Evolutionary conservation across 2,329 filamentous ascomycete genomes (phyloP), one percentile per base, ranked within the genome.

Genomic region (Emmonsiellopsis sp.): DNA sequence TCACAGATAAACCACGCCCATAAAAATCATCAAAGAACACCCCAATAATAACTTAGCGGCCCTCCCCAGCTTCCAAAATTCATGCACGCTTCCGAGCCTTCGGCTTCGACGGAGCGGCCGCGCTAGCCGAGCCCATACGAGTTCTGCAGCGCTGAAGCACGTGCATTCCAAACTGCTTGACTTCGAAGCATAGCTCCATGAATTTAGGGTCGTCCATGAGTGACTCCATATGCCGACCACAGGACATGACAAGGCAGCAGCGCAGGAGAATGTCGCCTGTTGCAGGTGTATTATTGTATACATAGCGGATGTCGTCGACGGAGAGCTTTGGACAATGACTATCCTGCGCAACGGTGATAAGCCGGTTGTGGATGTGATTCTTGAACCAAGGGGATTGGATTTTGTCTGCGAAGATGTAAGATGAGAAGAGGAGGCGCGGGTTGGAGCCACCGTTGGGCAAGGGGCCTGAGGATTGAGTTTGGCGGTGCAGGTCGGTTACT

Each of bases 311-410:
- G 3, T 48, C 33, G 11, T 14, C 33, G 2, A 37, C 45, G 17
- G 36, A 34, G 21, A 42, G 37, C 27, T 33, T 27, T 6, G 40
- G 37, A 6, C 37, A 42, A n/a, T 27, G 48, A n/a, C 7, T 11
- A 5, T 13, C 14, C 8, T 8, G 32, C 10, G 8, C 40, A 32
- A 21, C 48, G n/a, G n/a, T 6, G 37, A 42, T 17, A 34, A 50
- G 36, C n/a, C 37, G 37, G 48, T 50, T 42, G 17, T 42, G 27
- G 40, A 50, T 50, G 14, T 50, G 48, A 10, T 27, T 42, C 37
- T 50, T 50, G 48, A 50, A 50, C 36, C 48, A 42, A 7, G 48
- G 36, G 13, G 48, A 33, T 50, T 50, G 48, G 37, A 42, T 50
- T 50, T 50, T 50, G 31, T 42, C 31, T 7, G 36, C 37, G 5